Percentiles rank a stretch among this genome's conserved stretches.
phyloP scores from a whole-genome alignment of 306 rosid genomes.

The Senna tora region DNA sequence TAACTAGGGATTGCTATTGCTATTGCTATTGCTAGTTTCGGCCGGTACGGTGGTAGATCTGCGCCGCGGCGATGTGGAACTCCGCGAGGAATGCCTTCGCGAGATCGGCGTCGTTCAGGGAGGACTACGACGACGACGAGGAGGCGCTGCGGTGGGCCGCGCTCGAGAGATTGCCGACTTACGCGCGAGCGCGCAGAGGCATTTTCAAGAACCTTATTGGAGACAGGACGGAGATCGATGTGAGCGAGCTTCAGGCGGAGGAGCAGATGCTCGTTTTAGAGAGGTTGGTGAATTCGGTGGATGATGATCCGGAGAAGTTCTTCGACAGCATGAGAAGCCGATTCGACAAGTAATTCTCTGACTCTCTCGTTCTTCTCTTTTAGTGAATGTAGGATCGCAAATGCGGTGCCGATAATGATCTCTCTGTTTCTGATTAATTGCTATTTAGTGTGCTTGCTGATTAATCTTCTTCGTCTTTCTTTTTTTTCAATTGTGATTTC shows the following conservation, averaged over 20 bases:
- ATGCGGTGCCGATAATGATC: background rate
- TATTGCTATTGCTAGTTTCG: too few species aligned
- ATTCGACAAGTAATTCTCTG: constrained; percentile 69
- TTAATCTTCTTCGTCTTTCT: background rate
- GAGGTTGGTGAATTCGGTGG: constrained; percentile 57
- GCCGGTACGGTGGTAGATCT: constrained; percentile 27
- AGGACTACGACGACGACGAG: constrained; percentile 69
- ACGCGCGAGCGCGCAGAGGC: constrained; percentile 76
- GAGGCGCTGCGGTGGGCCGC: constrained; percentile 98
- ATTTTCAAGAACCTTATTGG: constrained; percentile 74
- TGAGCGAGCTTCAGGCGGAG: constrained; percentile 57
- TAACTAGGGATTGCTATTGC: background rate
- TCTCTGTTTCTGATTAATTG: background rate
- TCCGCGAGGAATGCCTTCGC: constrained; percentile 76
- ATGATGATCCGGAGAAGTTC: constrained; percentile 72
- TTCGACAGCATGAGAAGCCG: constrained; percentile 74
- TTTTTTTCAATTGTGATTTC: background rate
- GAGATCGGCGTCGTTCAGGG: constrained; percentile 64
- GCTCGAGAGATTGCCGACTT: constrained; percentile 86
- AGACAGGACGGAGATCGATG: constrained; percentile 67
- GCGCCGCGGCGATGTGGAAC: constrained; percentile 77
- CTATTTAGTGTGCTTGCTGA: too few species aligned
- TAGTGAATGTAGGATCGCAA: constrained; percentile 6
- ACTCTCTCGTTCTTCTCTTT: background rate
- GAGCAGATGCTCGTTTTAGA: constrained; percentile 75